phyloP scores from a whole-genome alignment of 441 rosid genomes.

The Bruguiera hainesii region DNA sequence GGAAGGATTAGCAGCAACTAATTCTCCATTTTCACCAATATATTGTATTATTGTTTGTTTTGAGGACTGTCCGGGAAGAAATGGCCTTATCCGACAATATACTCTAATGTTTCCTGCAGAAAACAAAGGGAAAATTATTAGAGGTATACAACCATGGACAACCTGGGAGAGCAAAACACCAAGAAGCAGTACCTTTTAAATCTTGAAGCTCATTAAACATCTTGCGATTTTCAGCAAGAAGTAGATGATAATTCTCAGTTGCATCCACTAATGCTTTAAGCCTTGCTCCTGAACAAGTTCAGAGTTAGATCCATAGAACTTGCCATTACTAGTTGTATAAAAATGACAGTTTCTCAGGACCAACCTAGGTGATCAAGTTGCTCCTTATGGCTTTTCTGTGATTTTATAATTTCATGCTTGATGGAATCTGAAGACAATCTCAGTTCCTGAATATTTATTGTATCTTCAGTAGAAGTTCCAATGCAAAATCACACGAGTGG shows the following conservation, averaged over 20 bases:
- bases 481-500: neutral
- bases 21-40: conserved; percentile 68
- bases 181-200: conserved; percentile 54
- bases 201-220: conserved; percentile 90
- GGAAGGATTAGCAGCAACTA: conserved; percentile 61
- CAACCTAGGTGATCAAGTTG: conserved; percentile 60
- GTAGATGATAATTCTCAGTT: conserved; percentile 63
- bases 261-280: conserved; percentile 49
- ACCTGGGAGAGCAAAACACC: neutral
- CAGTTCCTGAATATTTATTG: conserved; percentile 49
- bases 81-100: conserved; percentile 80
- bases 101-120: conserved; percentile 85
- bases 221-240: conserved; percentile 76
- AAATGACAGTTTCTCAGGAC: conserved; percentile 8
- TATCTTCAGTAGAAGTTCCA: conserved; percentile 12
- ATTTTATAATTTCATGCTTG: conserved; percentile 58
- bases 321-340: neutral
- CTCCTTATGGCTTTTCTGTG: conserved; percentile 47
- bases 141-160: neutral
- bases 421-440: conserved; percentile 54
- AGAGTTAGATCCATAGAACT: conserved; percentile 7
- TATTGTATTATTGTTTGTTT: conserved; percentile 46
- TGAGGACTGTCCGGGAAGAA: conserved; percentile 51
- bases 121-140: conserved; percentile 7
- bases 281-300: conserved; percentile 43